Percentiles rank a stretch among this genome's conserved stretches.
Evolutionary conservation across 2,329 filamentous ascomycete species (phyloP).

Genomic region (Colletotrichum neosansevieriae): DNA sequence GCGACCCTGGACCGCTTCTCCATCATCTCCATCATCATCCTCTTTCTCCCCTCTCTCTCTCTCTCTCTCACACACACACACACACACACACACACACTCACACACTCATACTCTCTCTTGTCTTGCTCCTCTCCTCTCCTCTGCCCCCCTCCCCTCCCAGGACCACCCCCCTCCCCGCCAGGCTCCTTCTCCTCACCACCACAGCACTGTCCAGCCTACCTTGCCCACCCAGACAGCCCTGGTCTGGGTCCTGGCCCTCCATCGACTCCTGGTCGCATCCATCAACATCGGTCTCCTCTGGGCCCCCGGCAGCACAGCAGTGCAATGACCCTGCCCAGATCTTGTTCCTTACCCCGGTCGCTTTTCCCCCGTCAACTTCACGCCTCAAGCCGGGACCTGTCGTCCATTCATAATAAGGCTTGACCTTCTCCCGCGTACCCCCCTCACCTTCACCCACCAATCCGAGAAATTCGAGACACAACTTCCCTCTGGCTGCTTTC

Average conservation of each 20-base stretch:
- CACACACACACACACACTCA: neutral
- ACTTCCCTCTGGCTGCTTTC: constrained; percentile 39
- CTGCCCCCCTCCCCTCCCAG: neutral
- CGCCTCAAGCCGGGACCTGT: constrained; percentile 39
- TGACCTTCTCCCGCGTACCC: constrained; percentile 41
- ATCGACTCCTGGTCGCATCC: constrained; percentile 37
- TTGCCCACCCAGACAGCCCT: constrained; percentile 31
- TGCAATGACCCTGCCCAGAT: constrained; percentile 40
- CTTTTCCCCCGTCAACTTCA: constrained; percentile 33
- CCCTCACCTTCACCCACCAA: constrained; percentile 39
- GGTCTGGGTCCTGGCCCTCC: constrained; percentile 31
- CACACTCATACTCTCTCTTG: no score
- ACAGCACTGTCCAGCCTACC: constrained; percentile 32
- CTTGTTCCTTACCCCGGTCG: constrained; percentile 39
- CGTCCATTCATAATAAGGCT: constrained; percentile 42
- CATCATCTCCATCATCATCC: constrained; percentile 8
- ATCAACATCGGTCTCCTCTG: constrained; percentile 36
- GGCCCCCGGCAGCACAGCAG: constrained; percentile 25
- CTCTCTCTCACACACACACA: no score
- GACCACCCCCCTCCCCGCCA: constrained; percentile 4
- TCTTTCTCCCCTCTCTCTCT: neutral
- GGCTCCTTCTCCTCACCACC: constrained; percentile 19
- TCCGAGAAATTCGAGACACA: constrained; percentile 41
- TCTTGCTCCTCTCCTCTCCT: constrained; percentile 6
- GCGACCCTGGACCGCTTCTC: constrained; percentile 3